Conservation (phyloP, 2,329 filamentous ascomycete genomes). For the Hymenoscyphus linearis region DNA sequence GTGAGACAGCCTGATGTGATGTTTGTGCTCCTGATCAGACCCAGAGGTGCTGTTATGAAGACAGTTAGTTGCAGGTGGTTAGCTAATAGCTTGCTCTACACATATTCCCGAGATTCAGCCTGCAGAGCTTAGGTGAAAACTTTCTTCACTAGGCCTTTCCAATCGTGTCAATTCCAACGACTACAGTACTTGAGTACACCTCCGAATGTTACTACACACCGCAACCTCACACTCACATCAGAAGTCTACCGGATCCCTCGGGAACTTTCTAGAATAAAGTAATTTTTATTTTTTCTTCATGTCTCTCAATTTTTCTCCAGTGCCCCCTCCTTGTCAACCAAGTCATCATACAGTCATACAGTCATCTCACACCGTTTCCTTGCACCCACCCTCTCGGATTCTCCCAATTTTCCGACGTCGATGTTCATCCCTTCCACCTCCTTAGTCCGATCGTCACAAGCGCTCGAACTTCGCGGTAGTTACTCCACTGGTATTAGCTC, state of each 20-base stretch:
- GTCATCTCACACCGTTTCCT: background rate
- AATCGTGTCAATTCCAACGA: no score
- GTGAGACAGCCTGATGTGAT: no score
- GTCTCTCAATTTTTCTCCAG: background rate
- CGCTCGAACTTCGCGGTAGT: background rate
- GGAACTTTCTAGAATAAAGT: background rate
- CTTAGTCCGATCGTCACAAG: background rate
- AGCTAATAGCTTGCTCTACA: no score
- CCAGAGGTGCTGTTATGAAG: no score
- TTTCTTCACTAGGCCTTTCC: no score
- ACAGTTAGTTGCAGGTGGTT: no score
- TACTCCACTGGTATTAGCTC: background rate
- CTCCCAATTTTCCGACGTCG: background rate
- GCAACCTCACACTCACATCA: background rate
- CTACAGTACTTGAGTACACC: no score
- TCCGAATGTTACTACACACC: background rate
- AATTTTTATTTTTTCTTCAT: background rate
- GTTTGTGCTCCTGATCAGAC: no score
- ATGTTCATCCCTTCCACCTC: background rate
- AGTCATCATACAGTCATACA: no score
- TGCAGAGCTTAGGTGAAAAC: no score
- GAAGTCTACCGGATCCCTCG: background rate
- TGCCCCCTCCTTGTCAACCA: no score
- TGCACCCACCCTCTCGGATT: background rate
- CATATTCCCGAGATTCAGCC: no score